phyloP scores from a whole-genome alignment of 225 moss, liverwort and hornwort genomes.

The Physcomitrellopsis africana region DNA sequence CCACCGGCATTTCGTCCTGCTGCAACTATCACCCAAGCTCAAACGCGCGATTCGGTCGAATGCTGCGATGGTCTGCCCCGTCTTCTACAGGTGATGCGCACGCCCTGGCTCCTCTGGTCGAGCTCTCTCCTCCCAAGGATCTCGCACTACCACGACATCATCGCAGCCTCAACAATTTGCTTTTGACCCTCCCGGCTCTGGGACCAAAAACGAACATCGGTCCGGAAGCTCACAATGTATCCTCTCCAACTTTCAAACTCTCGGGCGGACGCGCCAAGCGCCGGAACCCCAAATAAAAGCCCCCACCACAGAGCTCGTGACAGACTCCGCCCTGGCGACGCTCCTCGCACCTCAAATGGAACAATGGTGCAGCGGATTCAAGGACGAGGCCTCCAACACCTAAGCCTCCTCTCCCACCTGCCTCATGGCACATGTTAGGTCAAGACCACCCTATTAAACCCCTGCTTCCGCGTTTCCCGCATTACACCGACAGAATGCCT shows the following conservation, averaged over 20 bases:
- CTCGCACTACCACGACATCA: no score
- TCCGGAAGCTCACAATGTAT: not conserved
- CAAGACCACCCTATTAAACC: slow-evolving; percentile 11
- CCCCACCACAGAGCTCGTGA: not conserved
- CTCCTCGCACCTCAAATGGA: not conserved
- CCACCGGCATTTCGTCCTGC: not conserved
- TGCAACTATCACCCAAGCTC: not conserved
- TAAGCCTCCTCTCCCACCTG: not conserved
- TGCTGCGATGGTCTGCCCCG: not conserved
- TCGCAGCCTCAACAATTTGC: no score
- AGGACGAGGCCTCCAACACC: slow-evolving; percentile 19
- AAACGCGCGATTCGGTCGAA: not conserved
- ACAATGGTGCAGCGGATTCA: not conserved
- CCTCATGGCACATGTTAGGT: not conserved
- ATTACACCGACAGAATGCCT: slow-evolving; percentile 22
- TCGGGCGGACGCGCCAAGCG: not conserved
- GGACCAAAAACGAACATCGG: no score
- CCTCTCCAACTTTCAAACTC: not conserved
- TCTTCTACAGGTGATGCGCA: not conserved
- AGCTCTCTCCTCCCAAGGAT: slow-evolving; percentile 7
- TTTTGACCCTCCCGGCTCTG: no score
- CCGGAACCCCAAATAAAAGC: not conserved
- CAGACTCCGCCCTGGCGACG: not conserved
- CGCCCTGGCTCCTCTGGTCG: not conserved
- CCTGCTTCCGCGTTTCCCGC: not conserved